Conservation (phyloP, 2,329 filamentous ascomycete genomes). For the Verticillium tricorpus region DNA sequence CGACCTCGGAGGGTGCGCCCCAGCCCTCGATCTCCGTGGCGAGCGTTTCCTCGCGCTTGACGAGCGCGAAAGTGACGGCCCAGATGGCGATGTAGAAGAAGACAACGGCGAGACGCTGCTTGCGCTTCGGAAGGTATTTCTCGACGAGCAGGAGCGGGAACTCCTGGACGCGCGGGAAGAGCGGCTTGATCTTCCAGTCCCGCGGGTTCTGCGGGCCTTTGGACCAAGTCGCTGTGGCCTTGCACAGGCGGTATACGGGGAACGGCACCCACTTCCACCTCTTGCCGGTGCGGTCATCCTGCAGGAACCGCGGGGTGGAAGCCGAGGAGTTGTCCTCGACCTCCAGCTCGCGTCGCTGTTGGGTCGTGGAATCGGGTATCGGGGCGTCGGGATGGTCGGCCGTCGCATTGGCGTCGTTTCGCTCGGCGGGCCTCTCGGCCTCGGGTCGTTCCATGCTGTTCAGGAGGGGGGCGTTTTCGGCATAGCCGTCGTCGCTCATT, state of each 20-base stretch:
- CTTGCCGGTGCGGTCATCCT: slow-evolving; percentile 39
- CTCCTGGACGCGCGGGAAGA: slow-evolving; percentile 64
- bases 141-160: slow-evolving; percentile 62
- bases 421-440: slow-evolving; percentile 6
- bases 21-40: slow-evolving; percentile 61
- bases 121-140: slow-evolving; percentile 53
- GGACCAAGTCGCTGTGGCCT: slow-evolving; percentile 43
- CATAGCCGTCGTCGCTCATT: slow-evolving; percentile 26
- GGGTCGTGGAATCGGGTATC: slow-evolving; percentile 24
- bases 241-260: slow-evolving; percentile 42
- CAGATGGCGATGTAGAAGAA: slow-evolving; percentile 60
- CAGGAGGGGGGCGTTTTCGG: slow-evolving; percentile 35
- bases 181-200: slow-evolving; percentile 47
- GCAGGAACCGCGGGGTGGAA: slow-evolving; percentile 56
- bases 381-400: slow-evolving; percentile 37
- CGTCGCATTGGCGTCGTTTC: slow-evolving; percentile 10
- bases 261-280: slow-evolving; percentile 56
- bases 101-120: slow-evolving; percentile 55
- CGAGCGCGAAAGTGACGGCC: slow-evolving; percentile 64
- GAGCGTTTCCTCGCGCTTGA: slow-evolving; percentile 59
- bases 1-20: slow-evolving; percentile 60
- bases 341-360: slow-evolving; percentile 39
- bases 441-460: slow-evolving; percentile 24
- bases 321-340: slow-evolving; percentile 34
- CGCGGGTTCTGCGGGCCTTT: slow-evolving; percentile 51